phyloP scores from a whole-genome alignment of 345 rosid genomes.

The Psidium guajava region DNA sequence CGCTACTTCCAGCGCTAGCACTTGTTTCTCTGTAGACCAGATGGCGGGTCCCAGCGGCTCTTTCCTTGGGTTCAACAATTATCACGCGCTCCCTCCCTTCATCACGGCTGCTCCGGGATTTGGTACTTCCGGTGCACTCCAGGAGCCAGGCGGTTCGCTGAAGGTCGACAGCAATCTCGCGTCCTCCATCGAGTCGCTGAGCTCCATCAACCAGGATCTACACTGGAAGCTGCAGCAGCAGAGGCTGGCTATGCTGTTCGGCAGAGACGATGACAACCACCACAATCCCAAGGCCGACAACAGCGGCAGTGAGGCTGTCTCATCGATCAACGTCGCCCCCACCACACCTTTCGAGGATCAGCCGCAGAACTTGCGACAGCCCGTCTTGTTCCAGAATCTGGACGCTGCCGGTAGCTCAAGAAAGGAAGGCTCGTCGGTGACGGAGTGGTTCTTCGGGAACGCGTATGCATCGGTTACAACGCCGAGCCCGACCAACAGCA shows the following conservation, averaged over 20 bases:
- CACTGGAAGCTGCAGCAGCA: slow-evolving; percentile 95
- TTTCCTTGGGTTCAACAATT: slow-evolving; percentile 39
- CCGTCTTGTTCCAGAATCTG: slow-evolving; percentile 56
- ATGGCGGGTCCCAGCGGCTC: not conserved
- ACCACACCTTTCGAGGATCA: slow-evolving; percentile 14
- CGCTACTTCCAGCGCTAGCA: not conserved
- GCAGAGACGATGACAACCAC: slow-evolving; percentile 12
- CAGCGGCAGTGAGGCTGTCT: not conserved
- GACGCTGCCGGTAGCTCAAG: slow-evolving; percentile 35
- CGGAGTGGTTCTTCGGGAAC: slow-evolving; percentile 68
- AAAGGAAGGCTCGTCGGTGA: slow-evolving; percentile 22
- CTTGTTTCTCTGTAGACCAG: not conserved
- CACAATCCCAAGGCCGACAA: not conserved
- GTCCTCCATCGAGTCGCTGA: slow-evolving; percentile 78
- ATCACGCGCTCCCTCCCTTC: slow-evolving; percentile 11
- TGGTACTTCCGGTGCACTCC: slow-evolving; percentile 11
- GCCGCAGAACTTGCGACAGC: slow-evolving; percentile 31
- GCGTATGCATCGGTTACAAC: slow-evolving; percentile 23
- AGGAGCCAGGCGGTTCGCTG: slow-evolving; percentile 34
- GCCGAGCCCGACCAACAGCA: slow-evolving; percentile 19
- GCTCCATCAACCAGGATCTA: slow-evolving; percentile 84
- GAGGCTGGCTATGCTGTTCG: slow-evolving; percentile 55
- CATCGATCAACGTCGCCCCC: not conserved
- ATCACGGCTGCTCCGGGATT: slow-evolving; percentile 4
- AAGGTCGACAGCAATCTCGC: slow-evolving; percentile 52